These are phyloP conservation scores for Apiospora rasikravindrae DNA, from an alignment of 2,329 filamentous ascomycete genomes.

Conservation along the genomic window DNA sequence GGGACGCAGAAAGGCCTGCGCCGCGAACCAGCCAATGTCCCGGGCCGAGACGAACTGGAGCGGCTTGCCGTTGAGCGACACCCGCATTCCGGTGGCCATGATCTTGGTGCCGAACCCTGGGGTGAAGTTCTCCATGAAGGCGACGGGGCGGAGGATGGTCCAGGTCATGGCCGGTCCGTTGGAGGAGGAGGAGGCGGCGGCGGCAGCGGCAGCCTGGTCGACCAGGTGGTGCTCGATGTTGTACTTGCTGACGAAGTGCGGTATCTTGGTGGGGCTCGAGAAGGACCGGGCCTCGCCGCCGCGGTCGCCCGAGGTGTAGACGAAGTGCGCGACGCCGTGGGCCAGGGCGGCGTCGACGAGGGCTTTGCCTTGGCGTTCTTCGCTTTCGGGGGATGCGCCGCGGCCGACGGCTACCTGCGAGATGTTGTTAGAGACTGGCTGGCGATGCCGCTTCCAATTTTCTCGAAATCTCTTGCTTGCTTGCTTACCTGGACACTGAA, in stretches of 20 bases:
- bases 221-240: slow-evolving; percentile 65
- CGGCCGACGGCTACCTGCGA: slow-evolving; percentile 20
- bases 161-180: slow-evolving; percentile 38
- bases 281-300: slow-evolving; percentile 55
- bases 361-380: slow-evolving; percentile 59
- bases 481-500: slow-evolving; percentile 61
- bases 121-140: slow-evolving; percentile 48
- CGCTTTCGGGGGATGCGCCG: slow-evolving; percentile 37
- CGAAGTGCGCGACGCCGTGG: slow-evolving; percentile 60
- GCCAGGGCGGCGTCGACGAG: slow-evolving; percentile 61
- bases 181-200: slow-evolving; percentile 4
- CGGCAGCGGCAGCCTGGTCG: slow-evolving; percentile 35
- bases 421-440: not conserved
- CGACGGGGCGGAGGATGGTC: slow-evolving; percentile 45
- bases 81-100: slow-evolving; percentile 40
- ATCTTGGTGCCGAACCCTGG: slow-evolving; percentile 38
- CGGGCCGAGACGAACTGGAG: slow-evolving; percentile 42
- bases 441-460: not conserved
- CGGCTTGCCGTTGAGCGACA: slow-evolving; percentile 37
- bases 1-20: slow-evolving; percentile 38
- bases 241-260: slow-evolving; percentile 66
- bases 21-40: slow-evolving; percentile 46
- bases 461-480: no score
- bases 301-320: slow-evolving; percentile 67
- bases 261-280: slow-evolving; percentile 57